A percentile compares a stretch with the other conserved stretches of the same genome.
phyloP scores from a whole-genome alignment of 129 eudicot genomes.

The Centella asiatica region DNA sequence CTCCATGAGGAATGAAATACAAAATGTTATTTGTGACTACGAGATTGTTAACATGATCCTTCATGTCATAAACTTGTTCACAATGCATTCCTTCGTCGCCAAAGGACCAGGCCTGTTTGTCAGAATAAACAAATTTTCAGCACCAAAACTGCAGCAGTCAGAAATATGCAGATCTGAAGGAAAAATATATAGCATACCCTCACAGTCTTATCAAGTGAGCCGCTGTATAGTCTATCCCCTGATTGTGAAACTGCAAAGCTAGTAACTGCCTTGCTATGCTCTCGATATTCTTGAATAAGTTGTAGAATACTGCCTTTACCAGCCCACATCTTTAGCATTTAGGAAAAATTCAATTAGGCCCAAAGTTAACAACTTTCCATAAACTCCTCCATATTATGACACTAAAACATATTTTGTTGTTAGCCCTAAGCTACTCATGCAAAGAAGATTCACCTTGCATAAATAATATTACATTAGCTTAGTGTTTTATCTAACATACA shows the following conservation, averaged over 20 bases:
- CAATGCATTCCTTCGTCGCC: constrained; percentile 36
- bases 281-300: constrained; percentile 46
- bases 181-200: constrained; percentile 42
- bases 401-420: no score
- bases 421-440: no score
- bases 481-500: no score
- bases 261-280: constrained; percentile 61
- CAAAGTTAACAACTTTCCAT: no score
- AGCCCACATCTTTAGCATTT: constrained; percentile 38
- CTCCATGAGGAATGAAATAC: constrained; percentile 65
- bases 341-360: not conserved
- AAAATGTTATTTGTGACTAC: constrained; percentile 50
- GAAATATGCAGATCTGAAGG: not conserved
- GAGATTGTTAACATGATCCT: constrained; percentile 64
- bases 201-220: constrained; percentile 72
- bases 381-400: no score
- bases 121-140: not conserved
- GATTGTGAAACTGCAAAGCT: constrained; percentile 50
- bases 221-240: constrained; percentile 57
- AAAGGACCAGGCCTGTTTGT: constrained; percentile 47
- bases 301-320: constrained; percentile 32
- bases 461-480: no score
- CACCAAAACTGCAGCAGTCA: not conserved
- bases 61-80: constrained; percentile 59
- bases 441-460: no score